Percentiles rank a stretch among this genome's conserved stretches.
Evolutionary conservation across 2,329 filamentous ascomycete species (phyloP).

Genomic region (Penicillium sp.): DNA sequence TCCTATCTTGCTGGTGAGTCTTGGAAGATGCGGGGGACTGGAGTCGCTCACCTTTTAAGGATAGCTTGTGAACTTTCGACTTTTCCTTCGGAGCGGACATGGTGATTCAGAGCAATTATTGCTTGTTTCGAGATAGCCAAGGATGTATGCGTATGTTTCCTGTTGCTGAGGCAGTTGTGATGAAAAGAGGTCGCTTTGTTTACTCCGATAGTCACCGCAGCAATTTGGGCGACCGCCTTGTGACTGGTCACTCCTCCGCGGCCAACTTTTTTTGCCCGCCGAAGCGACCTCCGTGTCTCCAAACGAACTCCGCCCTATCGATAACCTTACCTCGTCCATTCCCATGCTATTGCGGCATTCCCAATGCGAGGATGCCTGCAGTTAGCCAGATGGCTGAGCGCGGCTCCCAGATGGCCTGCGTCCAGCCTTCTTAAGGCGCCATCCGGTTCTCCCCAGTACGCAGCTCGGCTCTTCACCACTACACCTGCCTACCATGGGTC

Average conservation of each 20-base stretch:
- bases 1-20: slow-evolving; percentile 51
- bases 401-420: slow-evolving; percentile 41
- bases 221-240: slow-evolving; percentile 38
- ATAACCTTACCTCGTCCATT: slow-evolving; percentile 10
- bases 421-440: slow-evolving; percentile 35
- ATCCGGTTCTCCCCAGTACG: slow-evolving; percentile 30
- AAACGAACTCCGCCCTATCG: neutral
- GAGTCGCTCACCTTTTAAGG: slow-evolving; percentile 52
- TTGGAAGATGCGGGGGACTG: slow-evolving; percentile 10
- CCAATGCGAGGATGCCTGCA: slow-evolving; percentile 55
- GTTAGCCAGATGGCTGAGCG: slow-evolving; percentile 52
- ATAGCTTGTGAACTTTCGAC: slow-evolving; percentile 93
- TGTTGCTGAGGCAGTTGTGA: slow-evolving; percentile 7
- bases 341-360: slow-evolving; percentile 43
- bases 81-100: slow-evolving; percentile 65
- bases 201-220: slow-evolving; percentile 44
- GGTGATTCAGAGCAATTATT: slow-evolving; percentile 14
- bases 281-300: slow-evolving; percentile 11
- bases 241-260: slow-evolving; percentile 39
- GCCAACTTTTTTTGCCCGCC: slow-evolving; percentile 26
- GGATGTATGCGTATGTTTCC: neutral
- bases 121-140: neutral
- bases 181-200: slow-evolving; percentile 36
- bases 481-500: slow-evolving; percentile 27
- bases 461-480: slow-evolving; percentile 37